phyloP scores from a whole-genome alignment of 2,329 filamentous ascomycete species.

The Fusarium ambrosium region DNA sequence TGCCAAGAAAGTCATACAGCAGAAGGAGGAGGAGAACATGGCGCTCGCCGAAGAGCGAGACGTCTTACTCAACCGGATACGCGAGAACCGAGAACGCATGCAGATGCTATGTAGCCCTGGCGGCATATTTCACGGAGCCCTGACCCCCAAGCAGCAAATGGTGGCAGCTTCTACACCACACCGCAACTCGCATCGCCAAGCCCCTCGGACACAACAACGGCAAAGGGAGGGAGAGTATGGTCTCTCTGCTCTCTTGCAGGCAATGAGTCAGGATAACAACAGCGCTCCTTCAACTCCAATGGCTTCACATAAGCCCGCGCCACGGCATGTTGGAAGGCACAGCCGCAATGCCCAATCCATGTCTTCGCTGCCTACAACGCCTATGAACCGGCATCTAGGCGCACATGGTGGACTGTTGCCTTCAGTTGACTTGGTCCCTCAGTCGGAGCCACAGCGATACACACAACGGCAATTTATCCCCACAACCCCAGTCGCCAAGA shows the following conservation, averaged over 20 bases:
- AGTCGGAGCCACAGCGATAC: slow-evolving; percentile 68
- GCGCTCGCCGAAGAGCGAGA: slow-evolving; percentile 81
- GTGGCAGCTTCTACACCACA: slow-evolving; percentile 57
- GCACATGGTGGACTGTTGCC: slow-evolving; percentile 69
- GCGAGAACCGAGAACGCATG: slow-evolving; percentile 90
- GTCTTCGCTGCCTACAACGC: slow-evolving; percentile 86
- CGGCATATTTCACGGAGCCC: slow-evolving; percentile 72
- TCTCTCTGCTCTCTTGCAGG: slow-evolving; percentile 85
- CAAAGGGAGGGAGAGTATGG: slow-evolving; percentile 70
- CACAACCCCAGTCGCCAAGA: slow-evolving; percentile 59
- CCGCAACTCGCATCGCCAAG: slow-evolving; percentile 65
- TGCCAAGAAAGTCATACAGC: slow-evolving; percentile 83
- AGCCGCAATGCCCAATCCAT: slow-evolving; percentile 83
- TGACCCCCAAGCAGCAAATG: slow-evolving; percentile 68
- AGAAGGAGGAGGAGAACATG: slow-evolving; percentile 80
- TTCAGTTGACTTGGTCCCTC: slow-evolving; percentile 72
- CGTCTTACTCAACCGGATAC: slow-evolving; percentile 84
- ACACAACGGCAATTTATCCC: slow-evolving; percentile 56
- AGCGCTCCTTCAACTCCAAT: slow-evolving; percentile 81
- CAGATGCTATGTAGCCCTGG: slow-evolving; percentile 83
- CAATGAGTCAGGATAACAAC: slow-evolving; percentile 79
- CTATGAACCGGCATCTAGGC: slow-evolving; percentile 66
- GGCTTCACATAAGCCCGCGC: slow-evolving; percentile 59
- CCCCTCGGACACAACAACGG: slow-evolving; percentile 59
- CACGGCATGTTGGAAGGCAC: slow-evolving; percentile 71